These are phyloP conservation scores for Pichia sporocuriosa DNA, from an alignment of 805 yeast genomes.

Conservation along the genomic window DNA sequence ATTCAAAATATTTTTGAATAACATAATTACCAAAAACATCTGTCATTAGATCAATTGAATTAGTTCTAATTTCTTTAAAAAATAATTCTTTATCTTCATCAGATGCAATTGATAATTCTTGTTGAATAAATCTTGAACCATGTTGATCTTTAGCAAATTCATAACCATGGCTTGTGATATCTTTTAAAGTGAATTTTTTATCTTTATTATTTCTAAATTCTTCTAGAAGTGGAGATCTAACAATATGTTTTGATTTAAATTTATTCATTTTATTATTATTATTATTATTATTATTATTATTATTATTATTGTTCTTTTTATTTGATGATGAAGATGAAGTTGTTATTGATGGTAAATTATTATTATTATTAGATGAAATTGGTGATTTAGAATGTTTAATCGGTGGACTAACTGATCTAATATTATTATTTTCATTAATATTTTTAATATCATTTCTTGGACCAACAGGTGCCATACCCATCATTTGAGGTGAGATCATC, in stretches of 20 bases:
- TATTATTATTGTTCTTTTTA: constrained; percentile 7
- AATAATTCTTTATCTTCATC: constrained; percentile 71
- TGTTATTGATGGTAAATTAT: neutral
- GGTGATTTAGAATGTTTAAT: constrained; percentile 1
- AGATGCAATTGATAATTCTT: constrained; percentile 59
- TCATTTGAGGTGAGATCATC: constrained; percentile 10
- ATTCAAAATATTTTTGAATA: constrained; percentile 88
- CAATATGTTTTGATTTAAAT: constrained; percentile 38
- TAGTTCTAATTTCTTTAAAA: constrained; percentile 75
- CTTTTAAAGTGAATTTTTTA: constrained; percentile 59
- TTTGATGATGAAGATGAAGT: neutral
- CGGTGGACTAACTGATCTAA: constrained; percentile 5
- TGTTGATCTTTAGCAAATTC: constrained; percentile 95
- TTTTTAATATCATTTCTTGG: neutral
- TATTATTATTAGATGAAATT: neutral
- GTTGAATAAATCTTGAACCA: constrained; percentile 95
- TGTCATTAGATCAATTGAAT: constrained; percentile 74
- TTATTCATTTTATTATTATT: too few species aligned
- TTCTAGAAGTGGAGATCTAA: constrained; percentile 74
- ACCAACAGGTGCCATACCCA: constrained; percentile 10
- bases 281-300: constrained; percentile 17
- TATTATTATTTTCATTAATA: neutral
- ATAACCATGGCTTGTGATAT: constrained; percentile 77
- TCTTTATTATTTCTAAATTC: constrained; percentile 68
- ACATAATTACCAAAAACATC: constrained; percentile 98